Conservation (phyloP, 192 early-diverging fungal species). For the Spinellus fusiger region DNA sequence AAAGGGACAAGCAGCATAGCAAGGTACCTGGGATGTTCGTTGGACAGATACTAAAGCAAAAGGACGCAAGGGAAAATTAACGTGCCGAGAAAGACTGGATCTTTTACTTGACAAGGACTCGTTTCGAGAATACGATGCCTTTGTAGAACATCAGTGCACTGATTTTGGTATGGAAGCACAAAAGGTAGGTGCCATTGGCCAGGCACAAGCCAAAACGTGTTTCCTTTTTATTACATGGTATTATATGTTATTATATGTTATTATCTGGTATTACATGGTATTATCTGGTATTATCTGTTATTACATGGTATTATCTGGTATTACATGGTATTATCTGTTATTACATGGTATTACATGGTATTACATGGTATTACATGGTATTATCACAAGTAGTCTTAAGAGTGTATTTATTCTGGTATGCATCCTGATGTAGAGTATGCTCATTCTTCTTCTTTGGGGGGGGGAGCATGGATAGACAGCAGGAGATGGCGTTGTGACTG, state of each 20-base stretch:
- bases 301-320: no score
- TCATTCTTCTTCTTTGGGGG: neutral
- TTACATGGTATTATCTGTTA: no score
- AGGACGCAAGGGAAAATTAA: constrained; percentile 72
- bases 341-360: no score
- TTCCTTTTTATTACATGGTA: no score
- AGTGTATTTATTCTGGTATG: no score
- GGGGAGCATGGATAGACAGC: constrained; percentile 67
- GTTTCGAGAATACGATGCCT: constrained; percentile 89
- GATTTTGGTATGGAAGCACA: constrained; percentile 83
- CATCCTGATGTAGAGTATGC: neutral
- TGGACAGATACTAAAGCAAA: neutral
- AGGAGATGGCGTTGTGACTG: constrained; percentile 95
- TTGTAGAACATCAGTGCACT: constrained; percentile 90
- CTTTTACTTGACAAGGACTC: constrained; percentile 77
- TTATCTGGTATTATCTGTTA: no score
- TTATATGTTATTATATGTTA: no score
- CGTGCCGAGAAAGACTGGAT: constrained; percentile 85
- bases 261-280: no score
- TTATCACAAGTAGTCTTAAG: no score
- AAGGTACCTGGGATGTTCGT: constrained; percentile 58
- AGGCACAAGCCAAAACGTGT: no score
- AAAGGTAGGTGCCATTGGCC: constrained; percentile 33
- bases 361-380: no score
- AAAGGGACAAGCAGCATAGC: constrained; percentile 78